Evolutionary conservation across 208 protist genomes (phyloP), one percentile per base, ranked within the genome.

Genomic region (Crithidia sp.): DNA sequence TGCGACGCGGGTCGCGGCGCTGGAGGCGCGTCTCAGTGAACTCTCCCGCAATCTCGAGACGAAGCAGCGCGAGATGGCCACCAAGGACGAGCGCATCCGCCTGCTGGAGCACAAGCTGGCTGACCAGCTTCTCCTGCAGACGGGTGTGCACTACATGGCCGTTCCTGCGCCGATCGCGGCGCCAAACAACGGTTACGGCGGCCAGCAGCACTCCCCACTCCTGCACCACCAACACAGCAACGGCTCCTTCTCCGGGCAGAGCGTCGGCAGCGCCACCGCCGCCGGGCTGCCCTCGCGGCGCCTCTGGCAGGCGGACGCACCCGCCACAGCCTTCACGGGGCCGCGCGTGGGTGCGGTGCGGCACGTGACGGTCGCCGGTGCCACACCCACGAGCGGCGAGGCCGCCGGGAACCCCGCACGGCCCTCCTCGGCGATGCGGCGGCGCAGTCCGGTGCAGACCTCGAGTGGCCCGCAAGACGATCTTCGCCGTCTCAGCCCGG

Each of bases 21-120:
- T 94, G 19, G 84, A 93, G 63, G 44, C 63, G 17, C 77, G 79
- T 0, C 71, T 93, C 16, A 55, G 60, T 16, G 73, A 90, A 55
- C 77, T 89, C 49, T 58, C 71, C 7, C 64, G 60, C 13, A 59
- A 68, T 41, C 64, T 94, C 16, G 83, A 88, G 63, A 66, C 72
- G 43, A 80, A 79, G 58, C 67, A 79, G 40, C 71, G 40, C 6
- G 86, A 91, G 53, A 50, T 92, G 39, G 79, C 79, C 36, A 62
- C 56, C 7, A 85, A 91, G 43, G 86, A 94, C 36, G 85, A 91
- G 68, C 85, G 91, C n/a, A 88, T 94, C 65, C 88, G 89, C 2
- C 79, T 93, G 71, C 77, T 96, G 19, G 87, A 96, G 55, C 82
- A 89, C 67, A 89, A 84, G n/a, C 83, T 96, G 7, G 91, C 83